Percentiles rank a stretch among this genome's conserved stretches.
phyloP scores from a whole-genome alignment of 2,329 filamentous ascomycete species.

The Claviceps fusiformis region DNA sequence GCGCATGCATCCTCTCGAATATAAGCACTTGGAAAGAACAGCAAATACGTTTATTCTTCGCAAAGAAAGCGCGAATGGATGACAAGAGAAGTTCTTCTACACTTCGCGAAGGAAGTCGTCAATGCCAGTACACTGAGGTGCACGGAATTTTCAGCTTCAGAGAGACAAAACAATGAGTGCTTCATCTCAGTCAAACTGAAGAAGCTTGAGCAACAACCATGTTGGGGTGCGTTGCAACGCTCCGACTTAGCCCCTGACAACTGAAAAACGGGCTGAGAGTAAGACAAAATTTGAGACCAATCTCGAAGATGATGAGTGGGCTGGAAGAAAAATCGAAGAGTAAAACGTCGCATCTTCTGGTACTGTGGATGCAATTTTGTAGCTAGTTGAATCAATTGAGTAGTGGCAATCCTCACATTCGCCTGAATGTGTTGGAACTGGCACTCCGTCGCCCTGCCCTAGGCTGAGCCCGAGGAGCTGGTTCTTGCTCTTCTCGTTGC shows the following conservation, averaged over 20 bases:
- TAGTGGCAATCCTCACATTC: constrained; percentile 30
- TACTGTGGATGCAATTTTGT: constrained; percentile 5
- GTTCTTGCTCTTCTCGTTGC: constrained; percentile 22
- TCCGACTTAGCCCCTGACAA: constrained; percentile 38
- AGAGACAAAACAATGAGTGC: constrained; percentile 33
- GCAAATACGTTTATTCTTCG: constrained; percentile 60
- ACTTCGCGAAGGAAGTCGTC: constrained; percentile 50
- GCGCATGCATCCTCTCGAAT: neutral
- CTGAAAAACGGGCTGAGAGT: constrained; percentile 41
- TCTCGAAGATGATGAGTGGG: constrained; percentile 10
- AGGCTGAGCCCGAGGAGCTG: constrained; percentile 19
- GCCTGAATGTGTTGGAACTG: constrained; percentile 61
- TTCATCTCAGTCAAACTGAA: constrained; percentile 13
- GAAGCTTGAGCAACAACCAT: too few species aligned
- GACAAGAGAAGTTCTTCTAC: constrained; percentile 53
- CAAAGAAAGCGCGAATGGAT: constrained; percentile 81
- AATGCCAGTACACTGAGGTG: constrained; percentile 49
- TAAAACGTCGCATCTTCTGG: neutral
- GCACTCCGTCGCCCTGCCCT: constrained; percentile 49
- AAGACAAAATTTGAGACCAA: constrained; percentile 23
- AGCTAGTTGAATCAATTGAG: constrained; percentile 6
- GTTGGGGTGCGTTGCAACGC: constrained; percentile 22
- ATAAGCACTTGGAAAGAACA: constrained; percentile 40
- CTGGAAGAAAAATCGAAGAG: neutral
- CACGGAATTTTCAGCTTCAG: constrained; percentile 44